Evolutionary conservation across 2,329 filamentous ascomycete species (phyloP).

Genomic region (Ilyonectria mors-panacis): DNA sequence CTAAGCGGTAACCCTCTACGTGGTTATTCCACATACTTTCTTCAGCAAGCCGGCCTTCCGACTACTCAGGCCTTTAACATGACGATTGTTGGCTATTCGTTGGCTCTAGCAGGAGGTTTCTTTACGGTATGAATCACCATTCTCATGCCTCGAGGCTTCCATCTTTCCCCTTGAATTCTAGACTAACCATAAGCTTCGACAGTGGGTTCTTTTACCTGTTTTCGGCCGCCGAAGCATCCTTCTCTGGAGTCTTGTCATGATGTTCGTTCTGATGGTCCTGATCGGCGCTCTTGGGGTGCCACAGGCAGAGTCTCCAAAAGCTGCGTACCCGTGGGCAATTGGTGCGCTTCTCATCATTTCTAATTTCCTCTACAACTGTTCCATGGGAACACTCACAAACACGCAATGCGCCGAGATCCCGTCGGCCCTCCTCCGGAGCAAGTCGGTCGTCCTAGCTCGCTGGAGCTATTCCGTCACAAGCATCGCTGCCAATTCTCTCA

Average conservation of each 20-base stretch:
- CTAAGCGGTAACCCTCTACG: conserved; percentile 47
- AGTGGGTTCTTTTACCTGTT: conserved; percentile 27
- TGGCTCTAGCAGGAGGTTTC: not conserved
- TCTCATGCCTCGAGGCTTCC: too few relatives aligned
- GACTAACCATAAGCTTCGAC: too few relatives aligned
- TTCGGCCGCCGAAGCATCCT: conserved; percentile 34
- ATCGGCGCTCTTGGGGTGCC: conserved; percentile 23
- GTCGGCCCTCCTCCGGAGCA: conserved; percentile 58
- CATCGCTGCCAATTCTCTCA: conserved; percentile 55
- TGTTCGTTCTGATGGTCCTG: conserved; percentile 23
- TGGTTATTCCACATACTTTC: conserved; percentile 48
- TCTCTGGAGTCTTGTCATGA: conserved; percentile 23
- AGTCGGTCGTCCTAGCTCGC: conserved; percentile 59
- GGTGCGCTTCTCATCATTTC: conserved; percentile 17
- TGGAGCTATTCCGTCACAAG: conserved; percentile 57
- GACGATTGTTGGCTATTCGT: conserved; percentile 44
- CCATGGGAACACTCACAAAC: conserved; percentile 61
- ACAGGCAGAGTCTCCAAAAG: conserved; percentile 13
- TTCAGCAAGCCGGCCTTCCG: conserved; percentile 51
- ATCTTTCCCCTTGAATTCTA: too few relatives aligned
- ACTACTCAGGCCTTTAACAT: conserved; percentile 46
- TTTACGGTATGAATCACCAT: conserved; percentile 16
- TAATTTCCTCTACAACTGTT: conserved; percentile 49
- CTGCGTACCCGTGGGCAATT: conserved; percentile 29
- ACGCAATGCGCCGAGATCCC: conserved; percentile 54